Evolutionary conservation across 106 monocot genomes (phyloP), one percentile per base, ranked within the genome.

Genomic region (Allium fistulosum): DNA sequence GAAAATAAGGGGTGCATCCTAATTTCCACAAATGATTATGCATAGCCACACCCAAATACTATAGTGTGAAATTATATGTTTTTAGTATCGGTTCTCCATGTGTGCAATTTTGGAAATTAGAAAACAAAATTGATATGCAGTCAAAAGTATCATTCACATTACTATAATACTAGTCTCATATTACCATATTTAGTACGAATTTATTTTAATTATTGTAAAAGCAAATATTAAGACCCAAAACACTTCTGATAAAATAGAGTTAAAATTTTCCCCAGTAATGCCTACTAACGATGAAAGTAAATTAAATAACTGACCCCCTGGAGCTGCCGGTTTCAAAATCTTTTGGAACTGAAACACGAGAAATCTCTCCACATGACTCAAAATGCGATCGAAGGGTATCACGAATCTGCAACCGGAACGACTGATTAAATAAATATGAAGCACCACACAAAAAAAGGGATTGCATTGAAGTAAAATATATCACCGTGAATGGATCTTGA

Each of bases 291-390:
- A 50, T 17, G 11, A 2, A 65, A 11, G 16, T 11, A 7, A 50
- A 14, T 37, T 49, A 50, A 53, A 0, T 11, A 51, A 52, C 87
- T 80, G 9, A 99, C 99, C 99, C 99, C 63, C 90, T 99, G 53
- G 73, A 68, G 28, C 50, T 62, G 37, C 99, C 99, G 74, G 83
- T 58, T 72, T 93, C 99, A 70, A 76, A 78, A 78, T 99, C 90
- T 62, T 75, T 84, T 10, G 92, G 90, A 11, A 99, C 26, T 10
- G 92, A 85, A 71, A 99, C 56, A 13, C 93, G 87, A 7, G 71
- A 78, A 8, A 99, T 82, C 59, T 93, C 83, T 50, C 99, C 99
- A 63, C 90, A 93, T 0, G 82, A 78, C 11, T 79, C 73, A 76
- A 99, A 93, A 71, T 83, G 80, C 6, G 83, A 82, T 67, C 90